A percentile compares a stretch with the other conserved stretches of the same genome.
phyloP scores from a whole-genome alignment of 768 basidiomycete species.

The Polyporus arcularius region DNA sequence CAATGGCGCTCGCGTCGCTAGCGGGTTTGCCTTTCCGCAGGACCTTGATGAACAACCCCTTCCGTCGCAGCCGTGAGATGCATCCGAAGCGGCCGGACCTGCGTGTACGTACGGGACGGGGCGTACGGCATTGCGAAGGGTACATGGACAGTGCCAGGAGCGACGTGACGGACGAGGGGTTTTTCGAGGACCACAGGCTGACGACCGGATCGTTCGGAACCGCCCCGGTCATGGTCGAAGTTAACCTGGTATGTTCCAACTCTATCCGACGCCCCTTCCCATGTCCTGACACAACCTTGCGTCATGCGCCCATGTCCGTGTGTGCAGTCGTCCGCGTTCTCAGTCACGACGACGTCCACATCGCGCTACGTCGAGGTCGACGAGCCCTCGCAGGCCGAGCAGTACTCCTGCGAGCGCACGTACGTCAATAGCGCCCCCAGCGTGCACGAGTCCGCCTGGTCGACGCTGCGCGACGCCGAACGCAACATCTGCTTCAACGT shows the following conservation, averaged over 20 bases:
- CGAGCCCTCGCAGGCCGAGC: constrained; percentile 11
- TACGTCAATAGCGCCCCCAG: neutral
- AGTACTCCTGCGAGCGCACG: neutral
- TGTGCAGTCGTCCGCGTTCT: constrained; percentile 35
- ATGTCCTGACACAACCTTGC: neutral
- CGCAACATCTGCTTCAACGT: constrained; percentile 23
- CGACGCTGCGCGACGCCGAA: constrained; percentile 23
- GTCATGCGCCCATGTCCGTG: neutral
- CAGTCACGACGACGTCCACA: constrained; percentile 39
- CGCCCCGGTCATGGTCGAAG: constrained; percentile 28
- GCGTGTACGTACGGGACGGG: neutral
- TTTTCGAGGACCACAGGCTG: constrained; percentile 27
- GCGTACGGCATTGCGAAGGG: neutral
- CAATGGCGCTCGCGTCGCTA: constrained; percentile 20
- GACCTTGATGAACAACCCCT: constrained; percentile 12
- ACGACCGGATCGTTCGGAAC: constrained; percentile 18
- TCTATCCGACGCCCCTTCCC: neutral
- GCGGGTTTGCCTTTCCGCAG: constrained; percentile 12
- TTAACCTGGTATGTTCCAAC: constrained; percentile 27
- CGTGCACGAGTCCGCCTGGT: constrained; percentile 20
- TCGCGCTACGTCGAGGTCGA: constrained; percentile 36
- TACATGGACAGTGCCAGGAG: constrained; percentile 3
- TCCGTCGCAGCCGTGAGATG: constrained; percentile 9
- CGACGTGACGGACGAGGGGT: constrained; percentile 26
- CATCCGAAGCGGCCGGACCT: constrained; percentile 3